Conservation (phyloP, 208 protist species). For the Wallacemonas rigidus region DNA sequence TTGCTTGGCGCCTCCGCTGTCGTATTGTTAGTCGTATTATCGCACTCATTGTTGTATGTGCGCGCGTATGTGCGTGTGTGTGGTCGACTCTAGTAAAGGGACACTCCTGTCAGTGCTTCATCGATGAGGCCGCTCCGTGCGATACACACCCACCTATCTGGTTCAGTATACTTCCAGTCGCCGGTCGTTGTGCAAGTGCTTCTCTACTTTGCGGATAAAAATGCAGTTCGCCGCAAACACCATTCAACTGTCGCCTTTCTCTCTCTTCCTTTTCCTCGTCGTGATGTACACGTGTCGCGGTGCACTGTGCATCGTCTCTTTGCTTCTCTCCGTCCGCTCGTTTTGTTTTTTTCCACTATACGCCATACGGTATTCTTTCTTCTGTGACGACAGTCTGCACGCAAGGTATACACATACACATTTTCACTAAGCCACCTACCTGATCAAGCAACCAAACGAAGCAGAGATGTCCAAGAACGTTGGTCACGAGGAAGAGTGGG, state of each 20-base stretch:
- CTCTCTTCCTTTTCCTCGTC: background rate
- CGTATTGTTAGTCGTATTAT: background rate
- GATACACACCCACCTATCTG: too few relatives aligned
- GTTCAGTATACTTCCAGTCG: too few relatives aligned
- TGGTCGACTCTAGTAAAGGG: too few relatives aligned
- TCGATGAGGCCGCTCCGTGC: too few relatives aligned
- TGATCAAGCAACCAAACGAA: background rate
- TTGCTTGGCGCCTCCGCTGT: too few relatives aligned
- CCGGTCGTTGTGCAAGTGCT: background rate
- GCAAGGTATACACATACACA: slow-evolving; percentile 14
- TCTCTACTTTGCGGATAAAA: background rate
- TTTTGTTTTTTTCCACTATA: too few relatives aligned
- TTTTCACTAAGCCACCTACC: background rate
- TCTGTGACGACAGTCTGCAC: too few relatives aligned
- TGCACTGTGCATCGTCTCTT: background rate
- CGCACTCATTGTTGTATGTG: background rate
- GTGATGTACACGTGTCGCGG: background rate
- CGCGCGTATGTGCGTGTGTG: too few relatives aligned
- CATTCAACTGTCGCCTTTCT: background rate
- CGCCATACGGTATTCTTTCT: too few relatives aligned
- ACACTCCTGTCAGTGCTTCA: too few relatives aligned
- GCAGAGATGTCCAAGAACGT: slow-evolving; percentile 71
- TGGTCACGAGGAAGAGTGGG: slow-evolving; percentile 71
- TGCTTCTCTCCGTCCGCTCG: too few relatives aligned
- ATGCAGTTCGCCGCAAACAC: too few relatives aligned